A percentile compares a stretch with the other conserved stretches of the same genome.
These are phyloP conservation scores for Boletus insuetus DNA, from an alignment of 768 basidiomycete genomes.

Conservation along the genomic window DNA sequence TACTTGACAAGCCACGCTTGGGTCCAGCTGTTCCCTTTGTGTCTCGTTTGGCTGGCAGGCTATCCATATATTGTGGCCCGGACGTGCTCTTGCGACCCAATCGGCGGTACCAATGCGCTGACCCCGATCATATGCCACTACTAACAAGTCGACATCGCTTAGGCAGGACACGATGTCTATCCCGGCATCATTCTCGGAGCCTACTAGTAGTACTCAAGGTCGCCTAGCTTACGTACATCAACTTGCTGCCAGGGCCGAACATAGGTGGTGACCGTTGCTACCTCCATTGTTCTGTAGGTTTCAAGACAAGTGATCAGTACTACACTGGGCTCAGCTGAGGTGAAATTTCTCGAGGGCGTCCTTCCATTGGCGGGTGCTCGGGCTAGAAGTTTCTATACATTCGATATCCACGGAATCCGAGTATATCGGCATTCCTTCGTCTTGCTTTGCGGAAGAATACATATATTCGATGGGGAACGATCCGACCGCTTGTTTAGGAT, in stretches of 20 bases:
- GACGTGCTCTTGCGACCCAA: too few species aligned
- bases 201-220: neutral
- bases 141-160: neutral
- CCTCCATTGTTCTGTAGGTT: constrained; percentile 3
- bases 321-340: constrained; percentile 11
- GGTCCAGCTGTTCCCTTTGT: too few species aligned
- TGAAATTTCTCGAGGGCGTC: constrained; percentile 1
- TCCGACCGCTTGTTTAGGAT: neutral
- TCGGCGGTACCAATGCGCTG: too few species aligned
- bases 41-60: too few species aligned
- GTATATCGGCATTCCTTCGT: neutral
- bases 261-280: neutral
- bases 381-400: neutral
- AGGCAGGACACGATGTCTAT: too few species aligned
- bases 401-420: neutral
- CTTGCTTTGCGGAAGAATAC: neutral
- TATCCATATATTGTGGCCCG: too few species aligned
- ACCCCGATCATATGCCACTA: neutral
- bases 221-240: neutral
- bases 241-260: neutral
- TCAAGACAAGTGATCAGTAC: neutral
- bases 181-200: too few species aligned
- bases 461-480: neutral
- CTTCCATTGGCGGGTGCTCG: neutral
- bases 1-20: neutral